Conservation (phyloP, 192 early-diverging fungal genomes). For the Entomortierella parvispora region DNA sequence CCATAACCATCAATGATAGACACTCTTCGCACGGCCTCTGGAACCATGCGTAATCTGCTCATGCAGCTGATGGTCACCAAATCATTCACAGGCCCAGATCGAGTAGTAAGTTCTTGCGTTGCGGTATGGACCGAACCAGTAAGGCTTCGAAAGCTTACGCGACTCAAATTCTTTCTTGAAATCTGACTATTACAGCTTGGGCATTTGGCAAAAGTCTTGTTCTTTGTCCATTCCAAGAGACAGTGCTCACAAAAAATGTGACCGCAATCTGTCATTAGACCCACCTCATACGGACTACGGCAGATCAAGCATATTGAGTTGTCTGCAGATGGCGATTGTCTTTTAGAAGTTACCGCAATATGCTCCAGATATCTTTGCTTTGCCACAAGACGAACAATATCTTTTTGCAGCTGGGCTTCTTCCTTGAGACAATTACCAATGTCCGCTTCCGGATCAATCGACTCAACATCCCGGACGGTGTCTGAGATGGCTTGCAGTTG, state of each 20-base stretch:
- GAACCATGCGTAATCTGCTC: conserved; percentile 8
- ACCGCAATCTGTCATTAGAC: conserved; percentile 42
- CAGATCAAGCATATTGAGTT: conserved; percentile 40
- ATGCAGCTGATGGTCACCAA: not conserved
- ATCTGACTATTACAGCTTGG: conserved; percentile 41
- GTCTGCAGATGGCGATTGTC: conserved; percentile 14
- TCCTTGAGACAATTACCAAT: conserved; percentile 26
- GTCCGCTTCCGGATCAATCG: conserved; percentile 16
- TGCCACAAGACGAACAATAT: conserved; percentile 15
- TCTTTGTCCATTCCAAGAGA: conserved; percentile 38
- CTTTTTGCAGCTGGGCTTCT: conserved; percentile 9
- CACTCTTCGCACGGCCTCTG: conserved; percentile 20
- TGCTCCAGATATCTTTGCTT: conserved; percentile 46
- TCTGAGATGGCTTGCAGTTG: conserved; percentile 55
- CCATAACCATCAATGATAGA: conserved; percentile 27
- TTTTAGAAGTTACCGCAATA: conserved; percentile 1
- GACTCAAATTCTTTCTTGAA: conserved; percentile 6
- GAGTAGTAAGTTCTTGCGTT: not conserved
- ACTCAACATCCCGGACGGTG: conserved; percentile 41
- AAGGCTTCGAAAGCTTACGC: conserved; percentile 2
- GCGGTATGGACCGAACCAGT: not conserved
- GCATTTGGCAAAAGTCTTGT: conserved; percentile 27
- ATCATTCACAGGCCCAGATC: not conserved
- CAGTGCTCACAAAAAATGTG: conserved; percentile 52
- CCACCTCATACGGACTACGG: conserved; percentile 32